phyloP scores from a whole-genome alignment of 192 early-diverging fungal genomes.

The Lunasporangiospora selenospora region DNA sequence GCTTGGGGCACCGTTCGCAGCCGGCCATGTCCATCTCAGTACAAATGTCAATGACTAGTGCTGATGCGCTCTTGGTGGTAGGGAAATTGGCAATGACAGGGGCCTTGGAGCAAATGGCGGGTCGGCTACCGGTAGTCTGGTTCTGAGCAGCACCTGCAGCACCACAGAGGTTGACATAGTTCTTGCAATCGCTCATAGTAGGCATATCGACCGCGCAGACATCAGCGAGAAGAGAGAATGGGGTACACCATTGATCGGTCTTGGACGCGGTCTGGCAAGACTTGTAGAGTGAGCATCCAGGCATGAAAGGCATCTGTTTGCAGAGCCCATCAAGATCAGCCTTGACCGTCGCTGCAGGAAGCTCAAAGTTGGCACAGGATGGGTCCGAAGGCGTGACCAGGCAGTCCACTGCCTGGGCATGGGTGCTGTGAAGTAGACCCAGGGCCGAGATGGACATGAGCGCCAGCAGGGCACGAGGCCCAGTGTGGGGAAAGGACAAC shows the following conservation, averaged over 20 bases:
- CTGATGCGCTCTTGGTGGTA: constrained; percentile 51
- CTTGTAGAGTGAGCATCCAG: constrained; percentile 49
- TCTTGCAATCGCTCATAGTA: constrained; percentile 49
- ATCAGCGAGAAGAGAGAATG: constrained; percentile 52
- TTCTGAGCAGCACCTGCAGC: constrained; percentile 9
- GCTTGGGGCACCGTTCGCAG: constrained; percentile 45
- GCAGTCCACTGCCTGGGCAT: constrained; percentile 25
- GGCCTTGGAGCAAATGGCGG: constrained; percentile 31
- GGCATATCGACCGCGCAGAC: constrained; percentile 61
- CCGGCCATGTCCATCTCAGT: constrained; percentile 44
- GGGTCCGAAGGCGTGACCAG: constrained; percentile 35
- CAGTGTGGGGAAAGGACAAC: no score
- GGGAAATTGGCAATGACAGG: constrained; percentile 53
- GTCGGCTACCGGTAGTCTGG: constrained; percentile 13
- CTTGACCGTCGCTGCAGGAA: constrained; percentile 34
- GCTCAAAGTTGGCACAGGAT: constrained; percentile 28
- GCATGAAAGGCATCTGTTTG: constrained; percentile 58
- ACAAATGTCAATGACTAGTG: constrained; percentile 52
- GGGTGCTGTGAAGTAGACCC: no score
- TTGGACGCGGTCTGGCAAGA: constrained; percentile 36
- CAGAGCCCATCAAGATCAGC: constrained; percentile 47
- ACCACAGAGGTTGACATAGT: constrained; percentile 45
- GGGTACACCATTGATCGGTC: constrained; percentile 57
- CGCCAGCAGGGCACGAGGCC: constrained; percentile 1
- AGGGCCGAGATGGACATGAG: background rate